Conservation (phyloP, 2,329 filamentous ascomycete genomes). For the Shiraia sp. region DNA sequence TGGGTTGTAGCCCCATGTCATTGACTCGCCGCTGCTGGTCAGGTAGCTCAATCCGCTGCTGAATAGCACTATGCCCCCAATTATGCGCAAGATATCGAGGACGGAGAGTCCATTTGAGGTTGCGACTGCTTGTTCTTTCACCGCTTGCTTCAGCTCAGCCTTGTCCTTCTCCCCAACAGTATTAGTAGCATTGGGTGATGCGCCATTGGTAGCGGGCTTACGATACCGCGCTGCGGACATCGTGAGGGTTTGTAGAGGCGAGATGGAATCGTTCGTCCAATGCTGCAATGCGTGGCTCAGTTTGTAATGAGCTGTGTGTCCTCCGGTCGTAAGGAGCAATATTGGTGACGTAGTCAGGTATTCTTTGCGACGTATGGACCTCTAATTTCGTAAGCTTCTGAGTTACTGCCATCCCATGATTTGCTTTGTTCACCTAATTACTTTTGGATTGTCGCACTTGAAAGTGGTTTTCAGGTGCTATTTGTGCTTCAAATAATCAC, state of each 20-base stretch:
- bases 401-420: too few relatives aligned
- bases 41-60: conserved; percentile 76
- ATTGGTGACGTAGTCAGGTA: too few relatives aligned
- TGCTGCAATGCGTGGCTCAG: too few relatives aligned
- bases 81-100: conserved; percentile 70
- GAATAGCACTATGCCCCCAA: conserved; percentile 68
- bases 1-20: conserved; percentile 46
- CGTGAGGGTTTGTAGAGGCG: conserved; percentile 2
- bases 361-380: too few relatives aligned
- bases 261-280: not conserved
- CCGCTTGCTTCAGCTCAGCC: conserved; percentile 28
- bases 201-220: conserved; percentile 14
- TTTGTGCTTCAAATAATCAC: not conserved
- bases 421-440: too few relatives aligned
- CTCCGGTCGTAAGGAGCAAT: too few relatives aligned
- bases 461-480: too few relatives aligned
- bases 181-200: conserved; percentile 13
- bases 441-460: too few relatives aligned
- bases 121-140: conserved; percentile 25
- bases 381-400: too few relatives aligned
- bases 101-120: conserved; percentile 31
- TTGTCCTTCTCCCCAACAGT: conserved; percentile 22
- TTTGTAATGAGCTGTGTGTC: too few relatives aligned
- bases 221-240: conserved; percentile 31
- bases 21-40: conserved; percentile 66